Evolutionary conservation across 768 basidiomycete genomes (phyloP).

Genomic region (Terana coerulea): DNA sequence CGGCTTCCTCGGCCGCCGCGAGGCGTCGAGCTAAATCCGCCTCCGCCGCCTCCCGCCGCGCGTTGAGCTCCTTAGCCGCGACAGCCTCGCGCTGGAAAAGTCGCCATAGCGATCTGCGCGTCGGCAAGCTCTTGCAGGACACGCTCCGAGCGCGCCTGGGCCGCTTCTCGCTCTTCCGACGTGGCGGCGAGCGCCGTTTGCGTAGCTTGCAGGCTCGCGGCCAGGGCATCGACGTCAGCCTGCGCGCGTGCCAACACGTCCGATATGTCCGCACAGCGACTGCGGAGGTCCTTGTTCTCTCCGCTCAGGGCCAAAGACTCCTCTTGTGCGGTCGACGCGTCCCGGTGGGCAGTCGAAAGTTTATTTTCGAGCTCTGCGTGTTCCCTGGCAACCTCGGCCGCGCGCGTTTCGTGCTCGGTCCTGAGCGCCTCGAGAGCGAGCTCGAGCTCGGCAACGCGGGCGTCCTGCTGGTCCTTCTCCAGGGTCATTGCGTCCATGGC

Average conservation of each 20-base stretch:
- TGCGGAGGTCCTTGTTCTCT: background rate
- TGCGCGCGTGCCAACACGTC: background rate
- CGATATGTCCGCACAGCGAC: background rate
- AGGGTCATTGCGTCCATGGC: background rate
- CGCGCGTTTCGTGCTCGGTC: background rate
- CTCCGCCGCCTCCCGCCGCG: background rate
- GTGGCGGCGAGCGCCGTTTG: background rate
- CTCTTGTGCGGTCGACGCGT: background rate
- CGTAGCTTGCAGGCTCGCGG: background rate
- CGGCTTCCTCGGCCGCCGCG: background rate
- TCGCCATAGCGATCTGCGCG: conserved; percentile 2
- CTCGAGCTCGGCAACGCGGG: conserved; percentile 1
- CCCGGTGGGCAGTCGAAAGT: background rate
- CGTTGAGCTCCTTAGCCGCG: background rate
- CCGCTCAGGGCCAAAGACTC: background rate
- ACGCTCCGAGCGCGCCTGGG: background rate
- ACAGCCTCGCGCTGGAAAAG: conserved; percentile 2
- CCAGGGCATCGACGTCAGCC: background rate
- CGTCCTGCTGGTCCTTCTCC: background rate
- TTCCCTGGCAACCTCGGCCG: background rate
- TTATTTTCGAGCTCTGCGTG: background rate
- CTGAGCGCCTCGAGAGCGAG: background rate
- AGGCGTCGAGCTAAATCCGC: background rate
- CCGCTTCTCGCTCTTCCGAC: background rate
- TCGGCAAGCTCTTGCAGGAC: background rate